Conservation (phyloP, 371 early-diverging fungal species). For the Lichtheimia hyalospora region DNA sequence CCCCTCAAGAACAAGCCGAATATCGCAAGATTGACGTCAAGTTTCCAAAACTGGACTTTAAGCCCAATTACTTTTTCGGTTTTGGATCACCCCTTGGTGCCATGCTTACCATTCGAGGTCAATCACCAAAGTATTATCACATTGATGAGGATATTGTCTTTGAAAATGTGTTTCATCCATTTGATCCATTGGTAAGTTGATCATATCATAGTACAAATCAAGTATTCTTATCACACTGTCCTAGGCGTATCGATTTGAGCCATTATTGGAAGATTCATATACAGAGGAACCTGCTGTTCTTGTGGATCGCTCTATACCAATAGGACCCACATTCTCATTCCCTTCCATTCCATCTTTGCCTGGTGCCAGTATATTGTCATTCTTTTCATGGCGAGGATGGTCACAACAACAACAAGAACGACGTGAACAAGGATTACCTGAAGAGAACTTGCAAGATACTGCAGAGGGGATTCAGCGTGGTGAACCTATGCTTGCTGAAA, state of each 20-base stretch:
- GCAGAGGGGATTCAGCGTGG: neutral
- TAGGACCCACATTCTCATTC: conserved; percentile 45
- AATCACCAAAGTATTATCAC: conserved; percentile 46
- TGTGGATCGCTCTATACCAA: conserved; percentile 39
- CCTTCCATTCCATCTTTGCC: conserved; percentile 46
- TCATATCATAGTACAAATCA: neutral
- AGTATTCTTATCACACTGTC: neutral
- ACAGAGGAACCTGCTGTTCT: conserved; percentile 51
- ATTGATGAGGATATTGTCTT: conserved; percentile 51
- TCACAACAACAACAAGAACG: conserved; percentile 12
- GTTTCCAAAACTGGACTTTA: conserved; percentile 52
- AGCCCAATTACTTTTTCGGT: conserved; percentile 54
- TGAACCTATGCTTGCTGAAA: conserved; percentile 5
- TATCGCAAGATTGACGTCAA: conserved; percentile 43
- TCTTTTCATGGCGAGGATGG: conserved; percentile 36
- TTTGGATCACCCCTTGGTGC: conserved; percentile 68
- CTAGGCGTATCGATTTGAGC: conserved; percentile 52
- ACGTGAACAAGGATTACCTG: conserved; percentile 4
- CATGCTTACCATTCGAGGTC: conserved; percentile 62
- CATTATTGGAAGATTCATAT: conserved; percentile 44
- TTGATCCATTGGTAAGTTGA: conserved; percentile 55
- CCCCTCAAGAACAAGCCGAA: conserved; percentile 20
- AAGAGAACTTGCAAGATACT: neutral
- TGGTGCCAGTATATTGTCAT: conserved; percentile 30
- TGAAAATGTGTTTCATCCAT: conserved; percentile 68